Conservation (phyloP, 768 basidiomycete species). For the Naganishia kalamii region DNA sequence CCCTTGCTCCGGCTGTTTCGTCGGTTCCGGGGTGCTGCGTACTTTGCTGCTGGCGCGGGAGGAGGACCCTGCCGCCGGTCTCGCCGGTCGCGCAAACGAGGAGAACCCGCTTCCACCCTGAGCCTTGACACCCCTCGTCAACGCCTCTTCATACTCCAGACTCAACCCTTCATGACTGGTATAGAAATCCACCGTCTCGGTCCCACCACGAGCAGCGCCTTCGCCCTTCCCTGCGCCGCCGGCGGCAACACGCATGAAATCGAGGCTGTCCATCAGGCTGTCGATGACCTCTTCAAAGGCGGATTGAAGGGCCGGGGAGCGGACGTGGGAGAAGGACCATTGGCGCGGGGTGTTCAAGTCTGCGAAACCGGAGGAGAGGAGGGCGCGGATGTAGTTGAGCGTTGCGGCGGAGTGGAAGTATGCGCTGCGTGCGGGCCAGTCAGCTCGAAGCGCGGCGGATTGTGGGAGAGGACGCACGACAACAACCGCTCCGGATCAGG, state of each 20-base stretch:
- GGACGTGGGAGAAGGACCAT: slow-evolving; percentile 89
- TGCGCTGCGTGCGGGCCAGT: slow-evolving; percentile 53
- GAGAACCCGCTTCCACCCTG: slow-evolving; percentile 42
- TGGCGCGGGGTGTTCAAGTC: slow-evolving; percentile 81
- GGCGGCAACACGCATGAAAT: slow-evolving; percentile 86
- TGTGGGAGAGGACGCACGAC: slow-evolving; percentile 51
- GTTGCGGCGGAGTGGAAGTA: slow-evolving; percentile 96
- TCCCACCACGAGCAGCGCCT: slow-evolving; percentile 56
- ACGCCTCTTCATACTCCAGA: slow-evolving; percentile 83
- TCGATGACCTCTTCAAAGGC: slow-evolving; percentile 83
- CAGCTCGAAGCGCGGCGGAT: not conserved
- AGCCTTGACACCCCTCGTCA: slow-evolving; percentile 61
- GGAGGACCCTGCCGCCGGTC: not conserved
- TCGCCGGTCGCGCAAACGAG: slow-evolving; percentile 25
- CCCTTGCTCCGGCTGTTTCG: not conserved
- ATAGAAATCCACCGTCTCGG: slow-evolving; percentile 87
- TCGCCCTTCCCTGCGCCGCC: slow-evolving; percentile 48
- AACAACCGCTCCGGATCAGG: slow-evolving; percentile 87
- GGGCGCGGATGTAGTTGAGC: slow-evolving; percentile 79
- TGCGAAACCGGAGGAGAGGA: slow-evolving; percentile 87
- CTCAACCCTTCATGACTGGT: slow-evolving; percentile 91
- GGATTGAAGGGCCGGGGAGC: slow-evolving; percentile 60
- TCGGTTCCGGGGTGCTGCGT: slow-evolving; percentile 2
- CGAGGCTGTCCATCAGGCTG: slow-evolving; percentile 80
- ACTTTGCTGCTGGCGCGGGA: slow-evolving; percentile 33